Base-by-base conservation (phyloP, 371 early-diverging fungal genomes). In the Mortierella polycephala region DNA sequence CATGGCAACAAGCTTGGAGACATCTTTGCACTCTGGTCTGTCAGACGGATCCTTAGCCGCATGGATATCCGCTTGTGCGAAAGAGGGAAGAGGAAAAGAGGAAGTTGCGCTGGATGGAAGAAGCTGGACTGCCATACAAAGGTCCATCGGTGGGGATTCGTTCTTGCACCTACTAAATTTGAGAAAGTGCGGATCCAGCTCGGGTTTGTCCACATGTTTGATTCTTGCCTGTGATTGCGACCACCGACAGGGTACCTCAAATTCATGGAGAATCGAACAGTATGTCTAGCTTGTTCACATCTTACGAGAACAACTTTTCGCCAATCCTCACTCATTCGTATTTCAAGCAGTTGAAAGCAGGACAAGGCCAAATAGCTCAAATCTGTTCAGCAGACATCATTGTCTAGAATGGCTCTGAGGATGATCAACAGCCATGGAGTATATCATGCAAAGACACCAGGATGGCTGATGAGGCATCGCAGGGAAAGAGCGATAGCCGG, bases 91-190 rank as follows among this genome's bases (percentile, higher is more conserved):
- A 30, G 30, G 30, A 30, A 4, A 30, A 30, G 30, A 30, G 30
- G 30, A 30, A 30, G 30, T 30, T 30, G 30, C 4, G 30, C 30
- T 30, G 4, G 30, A 30, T 30, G 30, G 4, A 30, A 30, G 30
- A 30, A 30, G 41, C 13, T 64, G 64, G 47, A 46, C 30, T 7
- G 23, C 56, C 5, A 57, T 39, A 14, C 64, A 64, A 23, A 64
- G 47, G 21, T 64, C 40, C 57, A 56, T 13, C 5, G 10, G 64
- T 5, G 7, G 12, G 13, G 44, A 16, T 7, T 16, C 41, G 5
- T 57, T 21, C 23, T n/a, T 64, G 49, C 39, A 56, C 7, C 2
- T 57, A 3, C 57, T 30, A 13, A 64, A 50, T 21, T 57, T 56
- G 49, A 49, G 42, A 39, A 18, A 57, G 16, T 40, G 30, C 0